Percentiles rank a stretch among this genome's conserved stretches.
Evolutionary conservation across 2,329 filamentous ascomycete species (phyloP).

Genomic region (Ophiocordyceps australis): DNA sequence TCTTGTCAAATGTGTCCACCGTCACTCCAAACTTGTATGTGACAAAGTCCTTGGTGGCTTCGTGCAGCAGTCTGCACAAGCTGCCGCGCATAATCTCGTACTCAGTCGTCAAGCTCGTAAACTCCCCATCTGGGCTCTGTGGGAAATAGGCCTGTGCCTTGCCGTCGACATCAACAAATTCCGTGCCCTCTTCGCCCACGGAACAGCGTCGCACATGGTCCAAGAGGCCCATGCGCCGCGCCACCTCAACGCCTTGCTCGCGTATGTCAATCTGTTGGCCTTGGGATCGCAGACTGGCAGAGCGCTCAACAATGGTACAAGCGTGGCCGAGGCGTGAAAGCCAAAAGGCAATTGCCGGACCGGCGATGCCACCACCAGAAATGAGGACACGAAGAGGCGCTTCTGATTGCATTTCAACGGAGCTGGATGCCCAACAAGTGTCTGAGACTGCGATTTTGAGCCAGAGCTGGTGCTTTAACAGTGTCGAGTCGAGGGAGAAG

Average conservation of each 20-base stretch:
- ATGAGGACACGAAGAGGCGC: conserved; percentile 25
- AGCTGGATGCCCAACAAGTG: too few species aligned
- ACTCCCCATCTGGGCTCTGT: conserved; percentile 20
- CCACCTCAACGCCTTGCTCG: conserved; percentile 18
- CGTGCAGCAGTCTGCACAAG: conserved; percentile 29
- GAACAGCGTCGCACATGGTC: conserved; percentile 13
- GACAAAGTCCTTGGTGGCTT: conserved; percentile 12
- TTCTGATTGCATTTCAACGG: too few species aligned
- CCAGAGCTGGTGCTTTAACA: too few species aligned
- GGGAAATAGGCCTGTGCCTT: conserved; percentile 17
- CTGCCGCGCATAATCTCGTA: conserved; percentile 43
- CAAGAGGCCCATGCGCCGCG: conserved; percentile 20
- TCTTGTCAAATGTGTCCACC: conserved; percentile 10
- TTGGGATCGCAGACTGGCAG: conserved; percentile 13
- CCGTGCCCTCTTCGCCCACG: conserved; percentile 28
- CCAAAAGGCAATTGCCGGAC: conserved; percentile 21
- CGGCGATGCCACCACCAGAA: conserved; percentile 24
- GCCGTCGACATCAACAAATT: conserved; percentile 22
- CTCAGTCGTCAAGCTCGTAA: conserved; percentile 30
- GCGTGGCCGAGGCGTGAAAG: conserved; percentile 16
- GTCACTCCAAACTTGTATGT: conserved; percentile 12
- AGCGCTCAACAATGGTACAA: conserved; percentile 25
- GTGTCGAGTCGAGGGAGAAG: too few species aligned
- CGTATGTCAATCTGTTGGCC: conserved; percentile 29
- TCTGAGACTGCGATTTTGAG: too few species aligned